Evolutionary conservation across 2,329 filamentous ascomycete genomes (phyloP).

Genomic region (Penicillium paneum): DNA sequence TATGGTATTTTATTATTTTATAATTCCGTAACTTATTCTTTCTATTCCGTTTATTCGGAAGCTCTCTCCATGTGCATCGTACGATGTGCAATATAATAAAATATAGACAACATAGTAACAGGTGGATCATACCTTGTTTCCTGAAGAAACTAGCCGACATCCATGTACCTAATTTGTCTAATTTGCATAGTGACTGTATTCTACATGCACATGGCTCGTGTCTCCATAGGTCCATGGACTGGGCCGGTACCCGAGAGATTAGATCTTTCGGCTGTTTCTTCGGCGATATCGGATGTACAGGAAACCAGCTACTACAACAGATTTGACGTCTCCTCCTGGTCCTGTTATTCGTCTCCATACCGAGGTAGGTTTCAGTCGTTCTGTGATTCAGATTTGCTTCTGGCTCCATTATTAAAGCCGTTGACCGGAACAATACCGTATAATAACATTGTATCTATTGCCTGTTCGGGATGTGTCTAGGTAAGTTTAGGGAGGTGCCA

Average conservation of each 20-base stretch:
- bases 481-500: neutral
- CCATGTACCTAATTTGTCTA: neutral
- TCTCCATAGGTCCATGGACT: neutral
- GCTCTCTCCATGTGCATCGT: too few species aligned
- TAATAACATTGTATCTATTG: neutral
- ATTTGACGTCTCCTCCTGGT: too few species aligned
- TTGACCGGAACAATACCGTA: neutral
- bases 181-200: neutral
- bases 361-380: neutral
- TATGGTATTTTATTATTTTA: neutral
- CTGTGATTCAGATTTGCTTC: neutral
- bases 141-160: neutral
- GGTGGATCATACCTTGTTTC: neutral
- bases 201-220: neutral
- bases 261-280: conserved; percentile 1
- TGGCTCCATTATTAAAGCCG: neutral
- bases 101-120: neutral
- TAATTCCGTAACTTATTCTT: neutral
- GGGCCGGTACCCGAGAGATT: conserved; percentile 3
- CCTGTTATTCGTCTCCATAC: neutral
- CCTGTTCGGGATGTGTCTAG: neutral
- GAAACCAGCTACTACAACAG: neutral
- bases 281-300: conserved; percentile 3
- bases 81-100: neutral
- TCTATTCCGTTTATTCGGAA: neutral